phyloP scores from a whole-genome alignment of 2,329 filamentous ascomycete species.

The Claviceps capensis region DNA sequence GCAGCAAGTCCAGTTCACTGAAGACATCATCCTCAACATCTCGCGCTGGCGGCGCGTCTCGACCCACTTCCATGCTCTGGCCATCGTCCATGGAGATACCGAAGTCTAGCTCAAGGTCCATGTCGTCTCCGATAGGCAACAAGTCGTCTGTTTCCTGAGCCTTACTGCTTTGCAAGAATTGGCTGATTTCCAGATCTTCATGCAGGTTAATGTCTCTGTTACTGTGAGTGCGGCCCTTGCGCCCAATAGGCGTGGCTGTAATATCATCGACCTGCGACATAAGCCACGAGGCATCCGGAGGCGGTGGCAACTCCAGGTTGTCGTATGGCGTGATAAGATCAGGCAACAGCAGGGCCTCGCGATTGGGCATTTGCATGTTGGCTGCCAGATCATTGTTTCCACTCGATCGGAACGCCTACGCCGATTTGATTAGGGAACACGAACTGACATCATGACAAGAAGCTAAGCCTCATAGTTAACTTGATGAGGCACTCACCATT shows the following conservation, averaged over 20 bases:
- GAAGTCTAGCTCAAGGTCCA: slow-evolving; percentile 58
- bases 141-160: slow-evolving; percentile 44
- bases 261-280: slow-evolving; percentile 60
- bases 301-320: slow-evolving; percentile 60
- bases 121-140: slow-evolving; percentile 51
- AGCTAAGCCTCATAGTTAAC: background rate
- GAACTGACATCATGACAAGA: background rate
- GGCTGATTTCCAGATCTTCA: slow-evolving; percentile 60
- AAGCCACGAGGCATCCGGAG: slow-evolving; percentile 77
- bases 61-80: slow-evolving; percentile 72
- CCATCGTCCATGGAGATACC: slow-evolving; percentile 60
- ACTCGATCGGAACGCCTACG: slow-evolving; percentile 78
- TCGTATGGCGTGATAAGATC: slow-evolving; percentile 91
- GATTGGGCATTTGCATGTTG: slow-evolving; percentile 65
- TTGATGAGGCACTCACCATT: slow-evolving; percentile 50
- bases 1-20: slow-evolving; percentile 46
- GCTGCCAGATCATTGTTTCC: slow-evolving; percentile 93
- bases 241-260: slow-evolving; percentile 36
- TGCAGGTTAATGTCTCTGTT: slow-evolving; percentile 55
- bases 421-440: slow-evolving; percentile 16
- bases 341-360: slow-evolving; percentile 75
- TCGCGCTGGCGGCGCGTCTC: slow-evolving; percentile 61
- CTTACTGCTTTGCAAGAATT: slow-evolving; percentile 60
- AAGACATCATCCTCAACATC: slow-evolving; percentile 58
- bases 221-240: slow-evolving; percentile 43